Percentiles rank a stretch among this genome's conserved stretches.
Conservation (phyloP, 164 flowering plant genomes). For the Taxillus chinensis region DNA sequence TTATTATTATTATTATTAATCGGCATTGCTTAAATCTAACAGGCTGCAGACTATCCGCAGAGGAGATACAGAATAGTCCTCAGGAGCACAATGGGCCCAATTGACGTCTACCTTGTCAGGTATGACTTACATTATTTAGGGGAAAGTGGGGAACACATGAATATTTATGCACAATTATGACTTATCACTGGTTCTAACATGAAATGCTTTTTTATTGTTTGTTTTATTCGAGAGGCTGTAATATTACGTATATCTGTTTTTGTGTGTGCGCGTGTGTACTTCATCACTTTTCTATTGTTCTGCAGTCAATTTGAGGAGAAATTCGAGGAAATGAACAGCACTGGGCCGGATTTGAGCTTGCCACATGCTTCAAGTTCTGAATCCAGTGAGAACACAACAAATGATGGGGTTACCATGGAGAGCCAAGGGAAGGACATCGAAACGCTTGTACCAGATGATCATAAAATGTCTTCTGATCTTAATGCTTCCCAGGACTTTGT, state of each 20-base stretch:
- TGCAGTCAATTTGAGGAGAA: constrained; percentile 77
- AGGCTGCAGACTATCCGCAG: constrained; percentile 73
- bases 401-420: constrained; percentile 10
- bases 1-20: too few relatives aligned
- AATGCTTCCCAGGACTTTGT: constrained; percentile 32
- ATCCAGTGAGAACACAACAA: constrained; percentile 23
- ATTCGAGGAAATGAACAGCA: constrained; percentile 52
- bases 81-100: constrained; percentile 78
- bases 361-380: constrained; percentile 33
- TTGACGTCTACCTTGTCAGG: constrained; percentile 88
- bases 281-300: not conserved
- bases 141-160: not conserved
- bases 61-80: constrained; percentile 75
- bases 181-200: not conserved
- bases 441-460: constrained; percentile 21
- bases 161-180: not conserved
- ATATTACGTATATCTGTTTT: too few relatives aligned
- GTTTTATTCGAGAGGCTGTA: too few relatives aligned
- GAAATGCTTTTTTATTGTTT: too few relatives aligned
- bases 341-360: constrained; percentile 24
- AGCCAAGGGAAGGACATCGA: constrained; percentile 19
- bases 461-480: constrained; percentile 17
- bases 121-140: constrained; percentile 11
- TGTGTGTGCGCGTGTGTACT: too few relatives aligned
- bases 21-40: constrained; percentile 4